Percentiles rank a stretch among this genome's conserved stretches.
phyloP scores from a whole-genome alignment of 129 eudicot species.

The Flaveria brownii region DNA sequence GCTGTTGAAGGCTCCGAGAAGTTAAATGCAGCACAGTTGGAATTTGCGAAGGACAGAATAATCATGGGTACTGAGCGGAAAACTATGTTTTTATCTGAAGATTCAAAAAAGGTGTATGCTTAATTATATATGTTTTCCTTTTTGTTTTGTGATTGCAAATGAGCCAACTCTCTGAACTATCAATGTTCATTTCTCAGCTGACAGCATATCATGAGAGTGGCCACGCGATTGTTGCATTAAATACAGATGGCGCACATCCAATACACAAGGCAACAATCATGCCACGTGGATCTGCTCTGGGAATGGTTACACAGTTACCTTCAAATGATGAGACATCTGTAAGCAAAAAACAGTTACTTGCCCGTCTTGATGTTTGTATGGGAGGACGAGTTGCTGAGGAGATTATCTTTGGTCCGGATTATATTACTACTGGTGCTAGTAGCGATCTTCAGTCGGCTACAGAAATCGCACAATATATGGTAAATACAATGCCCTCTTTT shows the following conservation, averaged over 20 bases:
- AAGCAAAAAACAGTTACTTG: conserved; percentile 77
- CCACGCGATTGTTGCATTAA: conserved; percentile 77
- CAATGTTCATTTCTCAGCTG: conserved; percentile 46
- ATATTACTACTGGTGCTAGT: conserved; percentile 83
- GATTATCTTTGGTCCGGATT: conserved; percentile 72
- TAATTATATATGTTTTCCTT: neutral
- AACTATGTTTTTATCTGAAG: conserved; percentile 76
- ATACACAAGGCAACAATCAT: conserved; percentile 84
- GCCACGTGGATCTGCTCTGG: conserved; percentile 88
- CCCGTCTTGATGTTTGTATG: conserved; percentile 92
- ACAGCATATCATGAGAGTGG: conserved; percentile 94
- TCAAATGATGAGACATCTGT: conserved; percentile 80
- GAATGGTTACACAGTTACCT: conserved; percentile 93
- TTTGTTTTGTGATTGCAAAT: conserved; percentile 2
- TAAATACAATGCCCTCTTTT: conserved; percentile 9
- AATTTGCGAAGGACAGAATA: conserved; percentile 86
- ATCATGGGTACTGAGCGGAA: conserved; percentile 87
- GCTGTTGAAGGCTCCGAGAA: conserved; percentile 88
- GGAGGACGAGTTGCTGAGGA: conserved; percentile 94
- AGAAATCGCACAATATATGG: conserved; percentile 81
- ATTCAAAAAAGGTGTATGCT: conserved; percentile 67
- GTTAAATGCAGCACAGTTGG: conserved; percentile 60
- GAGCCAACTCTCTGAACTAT: neutral
- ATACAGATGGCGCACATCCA: conserved; percentile 87
- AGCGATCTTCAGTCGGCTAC: conserved; percentile 78